Percentiles rank a stretch among this genome's conserved stretches.
Conservation (phyloP, 139 green algal genomes). For the Volvox reticuliferus region DNA sequence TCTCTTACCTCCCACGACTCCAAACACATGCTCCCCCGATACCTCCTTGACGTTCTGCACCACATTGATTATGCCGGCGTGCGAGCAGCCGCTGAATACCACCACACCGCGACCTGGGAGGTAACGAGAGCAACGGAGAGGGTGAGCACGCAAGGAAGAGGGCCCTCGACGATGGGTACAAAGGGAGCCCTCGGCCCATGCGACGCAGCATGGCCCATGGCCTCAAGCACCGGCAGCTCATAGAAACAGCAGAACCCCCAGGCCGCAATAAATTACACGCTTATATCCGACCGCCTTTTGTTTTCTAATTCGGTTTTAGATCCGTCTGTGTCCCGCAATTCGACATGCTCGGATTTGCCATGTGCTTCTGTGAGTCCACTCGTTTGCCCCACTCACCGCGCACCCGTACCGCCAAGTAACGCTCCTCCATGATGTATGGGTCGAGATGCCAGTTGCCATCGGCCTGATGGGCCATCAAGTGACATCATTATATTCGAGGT, state of each 20-base stretch:
- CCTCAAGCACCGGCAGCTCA: too few species aligned
- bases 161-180: too few species aligned
- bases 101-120: slow-evolving; percentile 50
- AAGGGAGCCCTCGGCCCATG: not conserved
- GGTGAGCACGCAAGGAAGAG: too few species aligned
- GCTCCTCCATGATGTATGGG: slow-evolving; percentile 59
- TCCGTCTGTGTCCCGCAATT: too few species aligned
- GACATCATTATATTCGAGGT: too few species aligned
- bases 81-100: slow-evolving; percentile 60
- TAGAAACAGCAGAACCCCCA: too few species aligned
- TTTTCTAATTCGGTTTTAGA: too few species aligned
- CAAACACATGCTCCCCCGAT: slow-evolving; percentile 21
- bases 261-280: too few species aligned
- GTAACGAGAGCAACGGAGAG: not conserved
- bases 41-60: slow-evolving; percentile 21
- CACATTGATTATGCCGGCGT: slow-evolving; percentile 66
- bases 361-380: not conserved
- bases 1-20: slow-evolving; percentile 54
- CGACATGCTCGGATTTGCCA: too few species aligned
- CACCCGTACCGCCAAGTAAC: slow-evolving; percentile 55
- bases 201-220: not conserved
- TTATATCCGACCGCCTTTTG: too few species aligned
- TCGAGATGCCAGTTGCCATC: slow-evolving; percentile 53
- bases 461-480: not conserved
- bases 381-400: slow-evolving; percentile 33